A percentile compares a stretch with the other conserved stretches of the same genome.
Conservation (phyloP, 2,329 filamentous ascomycete genomes). For the Aspergillus ibericus region DNA sequence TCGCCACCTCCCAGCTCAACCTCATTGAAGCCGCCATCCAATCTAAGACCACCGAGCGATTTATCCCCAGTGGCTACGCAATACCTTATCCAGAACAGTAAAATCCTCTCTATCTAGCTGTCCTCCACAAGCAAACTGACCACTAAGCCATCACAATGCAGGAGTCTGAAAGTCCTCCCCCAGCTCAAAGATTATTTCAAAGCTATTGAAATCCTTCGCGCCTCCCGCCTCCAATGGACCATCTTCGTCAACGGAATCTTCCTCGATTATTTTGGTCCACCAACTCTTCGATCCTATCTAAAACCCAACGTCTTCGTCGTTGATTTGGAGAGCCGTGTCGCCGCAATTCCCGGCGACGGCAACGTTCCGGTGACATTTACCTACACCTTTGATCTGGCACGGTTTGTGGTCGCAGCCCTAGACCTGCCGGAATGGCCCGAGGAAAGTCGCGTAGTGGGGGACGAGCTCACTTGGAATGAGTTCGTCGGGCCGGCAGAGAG, state of each 20-base stretch:
- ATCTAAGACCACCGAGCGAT: conserved; percentile 16
- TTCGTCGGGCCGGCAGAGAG: conserved; percentile 23
- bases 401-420: conserved; percentile 20
- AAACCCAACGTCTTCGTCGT: conserved; percentile 16
- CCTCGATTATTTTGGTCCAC: conserved; percentile 14
- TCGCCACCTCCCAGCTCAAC: conserved; percentile 13
- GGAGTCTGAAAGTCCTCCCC: not conserved
- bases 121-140: not conserved
- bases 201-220: not conserved
- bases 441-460: conserved; percentile 21
- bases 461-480: conserved; percentile 27
- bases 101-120: not conserved
- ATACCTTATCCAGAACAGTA: conserved; percentile 14
- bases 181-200: conserved; percentile 10
- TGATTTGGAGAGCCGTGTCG: conserved; percentile 19
- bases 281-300: conserved; percentile 20
- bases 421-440: conserved; percentile 20
- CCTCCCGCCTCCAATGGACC: conserved; percentile 20
- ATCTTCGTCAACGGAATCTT: conserved; percentile 14
- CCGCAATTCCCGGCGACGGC: conserved; percentile 25
- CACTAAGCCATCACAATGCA: not conserved
- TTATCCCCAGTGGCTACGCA: conserved; percentile 23
- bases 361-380: conserved; percentile 21
- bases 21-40: conserved; percentile 21
- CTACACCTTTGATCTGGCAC: conserved; percentile 26